phyloP scores from a whole-genome alignment of 768 basidiomycete species.

The Boletus vinaceobasis region DNA sequence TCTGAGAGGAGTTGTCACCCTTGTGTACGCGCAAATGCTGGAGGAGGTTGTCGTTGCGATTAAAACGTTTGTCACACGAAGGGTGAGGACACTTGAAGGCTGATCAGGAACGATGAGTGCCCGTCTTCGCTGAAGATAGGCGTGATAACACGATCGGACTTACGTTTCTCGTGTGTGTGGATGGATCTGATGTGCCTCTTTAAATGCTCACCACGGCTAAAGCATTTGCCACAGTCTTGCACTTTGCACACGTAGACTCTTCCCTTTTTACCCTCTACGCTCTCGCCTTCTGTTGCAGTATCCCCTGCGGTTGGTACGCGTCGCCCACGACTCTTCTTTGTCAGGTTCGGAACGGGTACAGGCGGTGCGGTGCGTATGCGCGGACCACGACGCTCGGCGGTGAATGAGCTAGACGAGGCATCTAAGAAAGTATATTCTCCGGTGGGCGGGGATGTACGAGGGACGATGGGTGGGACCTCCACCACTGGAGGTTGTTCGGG shows the following conservation, averaged over 20 bases:
- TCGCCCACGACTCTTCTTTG: conserved; percentile 77
- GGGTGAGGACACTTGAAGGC: conserved; percentile 71
- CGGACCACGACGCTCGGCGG: conserved; percentile 42
- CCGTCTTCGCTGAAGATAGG: conserved; percentile 13
- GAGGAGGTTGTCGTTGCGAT: conserved; percentile 75
- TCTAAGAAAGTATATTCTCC: conserved; percentile 35
- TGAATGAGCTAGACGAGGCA: conserved; percentile 35
- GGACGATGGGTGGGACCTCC: conserved; percentile 3
- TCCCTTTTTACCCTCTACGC: conserved; percentile 30
- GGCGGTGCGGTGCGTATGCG: conserved; percentile 57
- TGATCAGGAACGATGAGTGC: conserved; percentile 34
- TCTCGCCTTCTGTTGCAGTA: conserved; percentile 21
- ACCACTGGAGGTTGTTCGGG: conserved; percentile 6
- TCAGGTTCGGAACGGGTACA: conserved; percentile 71
- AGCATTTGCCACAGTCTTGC: conserved; percentile 68
- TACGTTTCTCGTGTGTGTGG: conserved; percentile 76
- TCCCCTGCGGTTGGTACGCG: conserved; percentile 59
- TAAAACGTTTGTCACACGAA: conserved; percentile 69
- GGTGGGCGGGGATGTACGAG: conserved; percentile 26
- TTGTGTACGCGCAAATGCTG: conserved; percentile 76
- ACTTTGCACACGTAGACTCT: conserved; percentile 60
- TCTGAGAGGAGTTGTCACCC: conserved; percentile 34
- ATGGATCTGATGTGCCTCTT: conserved; percentile 74
- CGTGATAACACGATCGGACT: conserved; percentile 32
- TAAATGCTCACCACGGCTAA: conserved; percentile 71